Evolutionary conservation across 345 rosid species (phyloP).

Genomic region (Salix caprea): DNA sequence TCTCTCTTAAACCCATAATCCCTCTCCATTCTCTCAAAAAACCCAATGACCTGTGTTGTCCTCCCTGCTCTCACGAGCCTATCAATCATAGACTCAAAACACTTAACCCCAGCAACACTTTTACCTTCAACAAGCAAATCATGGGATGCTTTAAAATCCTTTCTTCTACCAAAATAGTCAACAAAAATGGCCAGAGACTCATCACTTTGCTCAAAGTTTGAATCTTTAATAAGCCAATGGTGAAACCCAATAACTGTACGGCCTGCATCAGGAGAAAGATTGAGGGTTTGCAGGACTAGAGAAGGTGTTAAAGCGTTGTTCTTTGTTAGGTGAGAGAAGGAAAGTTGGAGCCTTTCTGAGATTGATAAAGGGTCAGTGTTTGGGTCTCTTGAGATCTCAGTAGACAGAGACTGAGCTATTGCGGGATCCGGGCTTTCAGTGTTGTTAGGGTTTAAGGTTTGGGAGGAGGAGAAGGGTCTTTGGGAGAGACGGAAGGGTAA

Average conservation of each 20-base stretch:
- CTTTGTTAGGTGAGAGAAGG: slow-evolving; percentile 59
- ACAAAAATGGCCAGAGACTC: slow-evolving; percentile 69
- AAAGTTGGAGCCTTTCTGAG: slow-evolving; percentile 58
- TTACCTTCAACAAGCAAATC: slow-evolving; percentile 53
- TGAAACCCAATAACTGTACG: slow-evolving; percentile 67
- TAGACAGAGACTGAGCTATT: slow-evolving; percentile 56
- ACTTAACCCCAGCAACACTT: slow-evolving; percentile 48
- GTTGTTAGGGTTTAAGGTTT: slow-evolving; percentile 35
- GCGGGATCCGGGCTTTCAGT: slow-evolving; percentile 27
- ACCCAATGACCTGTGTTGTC: slow-evolving; percentile 53
- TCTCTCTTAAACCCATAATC: slow-evolving; percentile 74
- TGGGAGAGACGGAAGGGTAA: background rate
- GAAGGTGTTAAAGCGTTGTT: slow-evolving; percentile 42
- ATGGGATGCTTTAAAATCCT: slow-evolving; percentile 76
- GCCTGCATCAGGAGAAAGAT: slow-evolving; percentile 71
- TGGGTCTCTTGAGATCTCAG: slow-evolving; percentile 51
- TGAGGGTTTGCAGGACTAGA: slow-evolving; percentile 56
- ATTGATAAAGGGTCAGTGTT: slow-evolving; percentile 45
- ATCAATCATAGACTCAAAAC: slow-evolving; percentile 52
- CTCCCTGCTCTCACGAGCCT: slow-evolving; percentile 80
- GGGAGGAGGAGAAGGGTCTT: slow-evolving; percentile 7
- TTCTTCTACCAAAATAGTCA: slow-evolving; percentile 86
- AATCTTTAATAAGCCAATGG: slow-evolving; percentile 52
- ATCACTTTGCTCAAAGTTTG: slow-evolving; percentile 54
- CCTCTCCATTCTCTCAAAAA: slow-evolving; percentile 75